Evolutionary conservation across 2,329 filamentous ascomycete genomes (phyloP), one percentile per base, ranked within the genome.

Genomic region (Cordyceps fumosorosea): DNA sequence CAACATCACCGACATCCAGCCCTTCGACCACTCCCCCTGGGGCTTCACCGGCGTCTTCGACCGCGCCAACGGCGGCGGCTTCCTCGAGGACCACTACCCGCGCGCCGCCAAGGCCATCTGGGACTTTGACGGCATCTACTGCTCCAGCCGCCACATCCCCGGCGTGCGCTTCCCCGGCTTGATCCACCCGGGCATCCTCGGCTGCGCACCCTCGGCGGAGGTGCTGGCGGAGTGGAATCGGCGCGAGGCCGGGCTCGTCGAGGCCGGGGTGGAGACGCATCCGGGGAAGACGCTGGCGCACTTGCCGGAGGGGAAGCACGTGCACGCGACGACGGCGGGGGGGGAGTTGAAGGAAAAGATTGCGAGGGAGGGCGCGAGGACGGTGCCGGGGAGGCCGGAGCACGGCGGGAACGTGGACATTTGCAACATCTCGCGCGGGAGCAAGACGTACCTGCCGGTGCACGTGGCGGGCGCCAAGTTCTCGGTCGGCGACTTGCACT

Each of bases 371-470:
- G 92, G 92, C 1, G 93, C 93, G 0, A 78, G 93, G 44, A 96
- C 93, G 0, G 89, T 97, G 54, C 92, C 92, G 0, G 88, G 92
- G 2, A 80, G 91, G 0, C 91, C 91, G 0, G 91, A 96, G 69
- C 89, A 96, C 68, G 93, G 93, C 16, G 93, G 92, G 0, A 96
- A 96, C 69, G 95, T 91, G 71, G 91, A 96, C 67, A 95, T 96
- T 74, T 96, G 96, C 78, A 95, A 95, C 69, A 79, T 96, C 34
- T 89, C 84, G 1, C 80, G 90, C 7, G 91, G 90, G 2, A 88
- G 83, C 63, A 93, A 93, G 71, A 89, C 96, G 0, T 96, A 92
- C 72, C 81, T 96, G 0, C 93, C 93, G 0, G 89, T 97, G 0
- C 92, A 96, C 69, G 90, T 97, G 5, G 76, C 82, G 0, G 93